These are phyloP conservation scores for Oryza coarctata DNA, from an alignment of 176 grass and related monocot species.

Conservation along the genomic window DNA sequence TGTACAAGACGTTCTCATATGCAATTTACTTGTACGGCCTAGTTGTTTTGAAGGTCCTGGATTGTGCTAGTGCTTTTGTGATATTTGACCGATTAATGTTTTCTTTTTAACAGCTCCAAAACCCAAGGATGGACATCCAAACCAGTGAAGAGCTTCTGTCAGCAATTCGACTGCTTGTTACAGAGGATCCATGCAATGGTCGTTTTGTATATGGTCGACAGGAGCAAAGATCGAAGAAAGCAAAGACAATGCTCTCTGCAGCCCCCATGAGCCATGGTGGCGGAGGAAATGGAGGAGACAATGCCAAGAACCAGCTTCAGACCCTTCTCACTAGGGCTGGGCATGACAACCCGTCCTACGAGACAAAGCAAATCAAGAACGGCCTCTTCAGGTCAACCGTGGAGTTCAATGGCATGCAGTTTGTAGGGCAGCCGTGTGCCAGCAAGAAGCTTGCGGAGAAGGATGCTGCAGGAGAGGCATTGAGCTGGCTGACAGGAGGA, in stretches of 20 bases:
- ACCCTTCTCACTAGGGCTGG: conserved; percentile 58
- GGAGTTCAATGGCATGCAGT: conserved; percentile 92
- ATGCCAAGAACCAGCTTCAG: conserved; percentile 78
- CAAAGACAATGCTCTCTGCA: conserved; percentile 48
- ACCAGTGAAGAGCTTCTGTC: conserved; percentile 81
- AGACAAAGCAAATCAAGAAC: conserved; percentile 74
- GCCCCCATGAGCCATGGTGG: conserved; percentile 42
- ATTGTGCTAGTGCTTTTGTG: background rate
- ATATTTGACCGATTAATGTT: background rate
- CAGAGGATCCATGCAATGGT: conserved; percentile 76
- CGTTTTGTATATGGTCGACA: conserved; percentile 80
- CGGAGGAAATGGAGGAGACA: conserved; percentile 59
- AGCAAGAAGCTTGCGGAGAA: conserved; percentile 96
- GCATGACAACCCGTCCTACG: conserved; percentile 71
- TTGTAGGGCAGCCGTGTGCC: conserved; percentile 72
- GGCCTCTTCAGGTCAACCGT: conserved; percentile 66
- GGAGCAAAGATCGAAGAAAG: conserved; percentile 59
- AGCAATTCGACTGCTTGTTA: conserved; percentile 70
- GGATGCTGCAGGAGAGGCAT: conserved; percentile 69
- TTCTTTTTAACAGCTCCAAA: conserved; percentile 62
- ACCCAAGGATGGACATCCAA: conserved; percentile 80
- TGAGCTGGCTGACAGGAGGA: conserved; percentile 74
- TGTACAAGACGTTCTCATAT: background rate
- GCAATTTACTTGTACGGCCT: background rate
- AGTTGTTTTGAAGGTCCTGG: background rate